Conservation (phyloP, 306 rosid genomes). For the Corylus americana region DNA sequence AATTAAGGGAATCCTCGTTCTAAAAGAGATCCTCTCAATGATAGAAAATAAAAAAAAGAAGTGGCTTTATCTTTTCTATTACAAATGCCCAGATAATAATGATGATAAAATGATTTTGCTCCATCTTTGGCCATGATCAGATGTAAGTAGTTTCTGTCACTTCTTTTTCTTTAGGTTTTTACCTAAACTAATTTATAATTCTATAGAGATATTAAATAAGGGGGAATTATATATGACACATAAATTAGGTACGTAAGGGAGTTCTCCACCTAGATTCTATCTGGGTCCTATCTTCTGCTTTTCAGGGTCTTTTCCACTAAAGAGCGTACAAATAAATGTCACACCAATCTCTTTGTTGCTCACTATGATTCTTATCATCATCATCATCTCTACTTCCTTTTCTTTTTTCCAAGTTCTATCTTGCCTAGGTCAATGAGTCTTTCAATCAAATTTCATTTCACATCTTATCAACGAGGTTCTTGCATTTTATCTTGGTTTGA, state of each 20-base stretch:
- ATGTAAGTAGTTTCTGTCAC: too few species aligned
- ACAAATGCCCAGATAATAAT: not conserved
- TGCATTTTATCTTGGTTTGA: too few species aligned
- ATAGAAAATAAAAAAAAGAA: not conserved
- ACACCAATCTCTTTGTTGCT: not conserved
- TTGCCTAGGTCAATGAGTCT: not conserved
- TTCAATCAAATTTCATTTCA: not conserved
- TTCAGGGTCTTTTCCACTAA: conserved; percentile 17
- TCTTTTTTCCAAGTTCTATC: not conserved
- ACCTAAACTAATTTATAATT: too few species aligned
- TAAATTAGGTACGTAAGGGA: not conserved
- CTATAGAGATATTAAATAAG: not conserved
- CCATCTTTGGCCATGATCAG: not conserved
- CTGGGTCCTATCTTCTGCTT: not conserved
- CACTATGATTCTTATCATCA: not conserved
- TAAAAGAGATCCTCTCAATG: too few species aligned
- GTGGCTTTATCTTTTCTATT: not conserved
- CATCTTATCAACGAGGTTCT: too few species aligned
- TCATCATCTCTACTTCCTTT: not conserved
- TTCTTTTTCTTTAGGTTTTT: too few species aligned
- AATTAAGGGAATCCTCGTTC: too few species aligned
- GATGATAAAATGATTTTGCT: not conserved
- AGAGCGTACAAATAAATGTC: not conserved
- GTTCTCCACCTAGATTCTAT: not conserved
- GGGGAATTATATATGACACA: not conserved